Conservation (phyloP, 768 basidiomycete species). For the Hortiboletus flavorubellus region DNA sequence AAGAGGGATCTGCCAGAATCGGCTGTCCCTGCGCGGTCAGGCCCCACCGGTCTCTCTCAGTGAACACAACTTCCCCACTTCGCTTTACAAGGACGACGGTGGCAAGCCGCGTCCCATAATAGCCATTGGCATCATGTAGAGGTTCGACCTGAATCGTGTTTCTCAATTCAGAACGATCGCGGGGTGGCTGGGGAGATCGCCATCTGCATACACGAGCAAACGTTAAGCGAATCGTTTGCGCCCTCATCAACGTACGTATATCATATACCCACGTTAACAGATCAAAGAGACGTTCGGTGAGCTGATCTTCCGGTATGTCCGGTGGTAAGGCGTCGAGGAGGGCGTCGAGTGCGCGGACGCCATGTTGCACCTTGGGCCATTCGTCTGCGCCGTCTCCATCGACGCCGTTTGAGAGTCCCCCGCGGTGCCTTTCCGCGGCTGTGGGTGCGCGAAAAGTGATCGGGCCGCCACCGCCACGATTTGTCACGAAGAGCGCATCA, state of each 20-base stretch:
- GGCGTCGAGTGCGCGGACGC: constrained; percentile 43
- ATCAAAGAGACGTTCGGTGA: constrained; percentile 59
- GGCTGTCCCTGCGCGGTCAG: constrained; percentile 39
- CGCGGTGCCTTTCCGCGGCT: constrained; percentile 44
- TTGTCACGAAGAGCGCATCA: constrained; percentile 60
- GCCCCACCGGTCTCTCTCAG: constrained; percentile 71
- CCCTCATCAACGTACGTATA: neutral
- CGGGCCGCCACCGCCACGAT: constrained; percentile 63
- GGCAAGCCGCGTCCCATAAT: constrained; percentile 71
- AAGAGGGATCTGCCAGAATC: constrained; percentile 36
- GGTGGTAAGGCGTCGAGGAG: constrained; percentile 39
- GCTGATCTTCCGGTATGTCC: constrained; percentile 44
- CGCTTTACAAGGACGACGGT: constrained; percentile 66
- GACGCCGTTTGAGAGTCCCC: constrained; percentile 73
- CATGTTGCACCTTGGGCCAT: constrained; percentile 76
- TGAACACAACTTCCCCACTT: constrained; percentile 58
- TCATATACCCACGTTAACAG: constrained; percentile 61
- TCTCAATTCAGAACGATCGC: constrained; percentile 50
- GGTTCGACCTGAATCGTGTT: constrained; percentile 65
- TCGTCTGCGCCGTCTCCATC: constrained; percentile 56
- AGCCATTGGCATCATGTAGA: constrained; percentile 24
- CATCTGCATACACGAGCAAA: constrained; percentile 14
- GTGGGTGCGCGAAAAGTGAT: constrained; percentile 55
- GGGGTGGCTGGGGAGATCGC: constrained; percentile 39
- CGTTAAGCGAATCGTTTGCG: constrained; percentile 4